A percentile compares a stretch with the other conserved stretches of the same genome.
phyloP scores from a whole-genome alignment of 106 monocot genomes.

The Acorus gramineus region DNA sequence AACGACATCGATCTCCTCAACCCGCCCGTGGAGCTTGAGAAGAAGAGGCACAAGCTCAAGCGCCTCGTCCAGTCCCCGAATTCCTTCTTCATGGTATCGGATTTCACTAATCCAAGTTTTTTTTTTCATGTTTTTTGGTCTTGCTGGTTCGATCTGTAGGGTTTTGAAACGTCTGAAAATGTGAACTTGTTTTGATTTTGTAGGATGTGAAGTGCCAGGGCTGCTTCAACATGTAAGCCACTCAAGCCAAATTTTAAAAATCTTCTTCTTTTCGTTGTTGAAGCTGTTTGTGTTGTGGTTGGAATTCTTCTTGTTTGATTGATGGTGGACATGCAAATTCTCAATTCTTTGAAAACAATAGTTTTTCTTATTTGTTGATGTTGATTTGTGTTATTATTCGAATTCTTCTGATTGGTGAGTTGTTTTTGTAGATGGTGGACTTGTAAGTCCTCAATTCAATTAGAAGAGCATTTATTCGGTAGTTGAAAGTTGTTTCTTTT shows the following conservation, averaged over 20 bases:
- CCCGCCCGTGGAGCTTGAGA: conserved; percentile 51
- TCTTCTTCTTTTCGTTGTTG: neutral
- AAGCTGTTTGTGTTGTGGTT: neutral
- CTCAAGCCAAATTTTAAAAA: neutral
- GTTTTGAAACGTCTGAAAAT: too few relatives aligned
- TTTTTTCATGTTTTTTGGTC: neutral
- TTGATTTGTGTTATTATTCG: neutral
- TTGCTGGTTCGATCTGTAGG: neutral
- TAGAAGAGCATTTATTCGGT: too few relatives aligned
- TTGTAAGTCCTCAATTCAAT: too few relatives aligned
- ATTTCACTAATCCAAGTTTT: neutral
- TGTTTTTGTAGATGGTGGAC: too few relatives aligned
- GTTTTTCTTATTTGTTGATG: neutral
- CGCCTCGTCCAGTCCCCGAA: conserved; percentile 53
- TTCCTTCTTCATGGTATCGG: conserved; percentile 53
- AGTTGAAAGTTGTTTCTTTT: too few relatives aligned
- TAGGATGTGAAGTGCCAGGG: conserved; percentile 70
- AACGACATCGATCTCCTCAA: conserved; percentile 60
- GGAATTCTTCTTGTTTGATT: too few relatives aligned
- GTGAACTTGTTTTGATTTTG: neutral
- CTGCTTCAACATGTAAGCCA: conserved; percentile 54
- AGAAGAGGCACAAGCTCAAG: conserved; percentile 61
- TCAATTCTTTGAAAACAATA: too few relatives aligned
- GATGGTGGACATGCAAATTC: too few relatives aligned
- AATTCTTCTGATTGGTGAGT: neutral